phyloP scores from a whole-genome alignment of 768 basidiomycete genomes.

The Boletus sp. region DNA sequence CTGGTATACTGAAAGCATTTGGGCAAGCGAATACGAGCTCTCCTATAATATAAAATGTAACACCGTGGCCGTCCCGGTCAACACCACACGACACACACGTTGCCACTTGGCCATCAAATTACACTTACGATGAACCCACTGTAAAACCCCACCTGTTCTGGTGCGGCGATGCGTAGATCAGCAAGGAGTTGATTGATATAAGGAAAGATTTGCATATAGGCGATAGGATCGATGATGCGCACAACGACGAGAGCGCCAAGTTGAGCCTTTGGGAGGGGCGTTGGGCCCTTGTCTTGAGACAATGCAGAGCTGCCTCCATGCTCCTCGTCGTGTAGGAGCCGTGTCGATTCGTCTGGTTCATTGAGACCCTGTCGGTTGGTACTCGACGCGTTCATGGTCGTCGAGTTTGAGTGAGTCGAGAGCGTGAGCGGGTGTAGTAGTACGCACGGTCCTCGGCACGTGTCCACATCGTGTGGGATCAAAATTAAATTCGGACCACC shows the following conservation, averaged over 20 bases:
- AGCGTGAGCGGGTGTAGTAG: too few relatives aligned
- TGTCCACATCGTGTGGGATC: background rate
- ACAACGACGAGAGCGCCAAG: background rate
- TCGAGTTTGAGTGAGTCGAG: background rate
- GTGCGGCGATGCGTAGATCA: background rate
- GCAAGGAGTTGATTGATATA: conserved; percentile 10
- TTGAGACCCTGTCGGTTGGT: background rate
- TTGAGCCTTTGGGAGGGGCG: conserved; percentile 2
- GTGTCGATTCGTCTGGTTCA: background rate
- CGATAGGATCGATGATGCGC: background rate
- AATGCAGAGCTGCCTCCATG: background rate
- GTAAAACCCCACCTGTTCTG: conserved; percentile 11
- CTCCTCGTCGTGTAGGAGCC: conserved; percentile 1
- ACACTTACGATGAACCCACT: conserved; percentile 5
- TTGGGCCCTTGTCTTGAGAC: background rate
- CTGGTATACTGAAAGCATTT: conserved; percentile 6
- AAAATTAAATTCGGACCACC: background rate
- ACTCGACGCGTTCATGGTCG: background rate
- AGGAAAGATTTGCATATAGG: conserved; percentile 4
- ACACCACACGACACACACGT: too few relatives aligned
- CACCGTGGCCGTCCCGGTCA: too few relatives aligned
- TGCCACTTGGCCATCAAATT: too few relatives aligned
- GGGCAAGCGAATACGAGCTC: conserved; percentile 1
- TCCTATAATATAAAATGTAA: background rate
- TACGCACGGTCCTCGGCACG: background rate